Evolutionary conservation across 2,329 filamentous ascomycete genomes (phyloP), one percentile per base, ranked within the genome.

Genomic region (Trichoderma sp.): DNA sequence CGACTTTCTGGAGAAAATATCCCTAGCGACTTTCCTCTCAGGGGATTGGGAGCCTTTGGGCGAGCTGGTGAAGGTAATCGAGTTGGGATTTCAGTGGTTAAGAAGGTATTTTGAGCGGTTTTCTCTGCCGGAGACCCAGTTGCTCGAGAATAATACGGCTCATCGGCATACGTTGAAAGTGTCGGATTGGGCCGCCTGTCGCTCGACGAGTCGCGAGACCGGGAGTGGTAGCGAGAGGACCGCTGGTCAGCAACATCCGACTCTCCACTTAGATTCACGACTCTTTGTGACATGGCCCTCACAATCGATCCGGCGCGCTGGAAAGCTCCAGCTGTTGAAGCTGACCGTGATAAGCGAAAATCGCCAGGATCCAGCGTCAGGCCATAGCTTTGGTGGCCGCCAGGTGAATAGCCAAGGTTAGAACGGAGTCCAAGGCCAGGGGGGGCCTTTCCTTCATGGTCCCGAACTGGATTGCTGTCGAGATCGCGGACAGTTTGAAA

Each of bases 221-320:
- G 87, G 78, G 81, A 91, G 78, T 83, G 90, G 83, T 83, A 82
- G 59, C 88, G 85, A 53, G 88, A 86, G 29, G 89, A 85, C 63
- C 88, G 89, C 71, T 91, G 89, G 77, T 97, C 93, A 19, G 94
- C 85, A 24, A 92, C 83, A 74, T 97, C 93, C 5, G 91, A 91
- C 76, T 98, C 96, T 77, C 97, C 97, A 80, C 94, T 97, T 75
- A 99, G 88, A 77, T 98, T 98, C 76, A 99, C 96, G 68, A 99
- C 94, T 83, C 96, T 93, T 82, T 97, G 94, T 37, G 96, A 98
- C 89, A 99, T 97, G 71, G 89, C 89, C 72, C 91, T 88, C 80
- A 94, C 88, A 74, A 94, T 92, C 10, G 91, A 92, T 56, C 91
- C 88, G 71, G 92, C 91, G 73, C 89, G 85, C 29, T 86, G 87